Conservation (phyloP, 1,139 yeast genomes). For the Kluyveromyces marxianus region DNA sequence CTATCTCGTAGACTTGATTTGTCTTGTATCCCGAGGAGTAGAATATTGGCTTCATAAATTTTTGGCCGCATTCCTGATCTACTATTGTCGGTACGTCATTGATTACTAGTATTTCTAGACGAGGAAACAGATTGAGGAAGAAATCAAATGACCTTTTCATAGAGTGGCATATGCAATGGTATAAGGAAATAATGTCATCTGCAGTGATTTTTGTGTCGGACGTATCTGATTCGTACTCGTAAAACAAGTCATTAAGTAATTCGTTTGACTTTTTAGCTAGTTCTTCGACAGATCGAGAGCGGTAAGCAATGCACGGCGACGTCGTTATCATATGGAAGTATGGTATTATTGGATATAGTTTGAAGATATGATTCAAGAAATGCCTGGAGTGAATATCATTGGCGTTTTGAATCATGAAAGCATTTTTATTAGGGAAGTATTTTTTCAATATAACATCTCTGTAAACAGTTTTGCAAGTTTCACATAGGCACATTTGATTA, state of each 20-base stretch:
- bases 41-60: constrained; percentile 24
- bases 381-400: constrained; percentile 19
- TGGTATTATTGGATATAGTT: constrained; percentile 25
- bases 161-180: constrained; percentile 25
- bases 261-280: constrained; percentile 17
- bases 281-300: constrained; percentile 17
- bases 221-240: constrained; percentile 6
- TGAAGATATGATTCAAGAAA: constrained; percentile 22
- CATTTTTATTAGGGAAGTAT: constrained; percentile 19
- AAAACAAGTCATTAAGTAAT: constrained; percentile 9
- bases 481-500: constrained; percentile 22
- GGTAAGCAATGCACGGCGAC: constrained; percentile 23
- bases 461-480: constrained; percentile 19
- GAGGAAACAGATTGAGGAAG: constrained; percentile 20
- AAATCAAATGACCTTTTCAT: constrained; percentile 22
- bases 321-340: constrained; percentile 20
- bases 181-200: constrained; percentile 19
- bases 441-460: constrained; percentile 17
- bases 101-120: constrained; percentile 18
- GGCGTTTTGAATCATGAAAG: constrained; percentile 14
- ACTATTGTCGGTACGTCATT: constrained; percentile 27
- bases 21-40: constrained; percentile 17
- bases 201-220: constrained; percentile 10
- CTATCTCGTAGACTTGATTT: constrained; percentile 25
- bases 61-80: constrained; percentile 22